phyloP scores from a whole-genome alignment of 2,329 filamentous ascomycete species.

The Microdochium nivale region DNA sequence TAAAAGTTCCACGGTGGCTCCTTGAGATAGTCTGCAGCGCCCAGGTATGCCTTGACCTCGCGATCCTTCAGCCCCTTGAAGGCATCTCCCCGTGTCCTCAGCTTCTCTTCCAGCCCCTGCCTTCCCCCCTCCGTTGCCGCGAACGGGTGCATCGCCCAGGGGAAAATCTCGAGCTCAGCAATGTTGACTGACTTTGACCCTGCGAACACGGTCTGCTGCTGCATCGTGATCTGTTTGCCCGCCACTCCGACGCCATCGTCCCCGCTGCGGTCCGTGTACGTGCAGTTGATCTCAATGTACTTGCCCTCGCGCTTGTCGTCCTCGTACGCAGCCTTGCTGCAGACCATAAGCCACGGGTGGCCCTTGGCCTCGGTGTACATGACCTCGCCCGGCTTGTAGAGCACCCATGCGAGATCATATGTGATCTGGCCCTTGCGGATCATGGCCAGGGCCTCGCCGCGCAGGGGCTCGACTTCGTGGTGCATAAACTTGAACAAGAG shows the following conservation, averaged over 20 bases:
- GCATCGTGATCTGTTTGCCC: conserved; percentile 2
- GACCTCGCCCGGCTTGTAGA: conserved; percentile 10
- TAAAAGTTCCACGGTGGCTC: conserved; percentile 8
- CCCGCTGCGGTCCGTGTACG: conserved; percentile 11
- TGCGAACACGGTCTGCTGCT: conserved; percentile 7
- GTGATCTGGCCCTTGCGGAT: conserved; percentile 6
- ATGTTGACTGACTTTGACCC: not conserved
- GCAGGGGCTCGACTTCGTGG: conserved; percentile 6
- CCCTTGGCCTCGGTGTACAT: conserved; percentile 6
- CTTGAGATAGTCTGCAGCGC: conserved; percentile 8
- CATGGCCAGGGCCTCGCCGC: conserved; percentile 6
- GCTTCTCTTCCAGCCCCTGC: not conserved
- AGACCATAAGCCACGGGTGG: conserved; percentile 8
- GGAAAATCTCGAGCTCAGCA: not conserved
- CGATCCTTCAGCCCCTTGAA: conserved; percentile 1
- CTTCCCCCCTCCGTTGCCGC: not conserved
- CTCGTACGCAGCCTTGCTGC: conserved; percentile 8
- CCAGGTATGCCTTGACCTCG: conserved; percentile 3
- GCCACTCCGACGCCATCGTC: conserved; percentile 4
- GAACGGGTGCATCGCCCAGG: not conserved
- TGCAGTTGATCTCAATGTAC: conserved; percentile 8
- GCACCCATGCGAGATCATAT: conserved; percentile 6
- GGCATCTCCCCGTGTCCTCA: not conserved
- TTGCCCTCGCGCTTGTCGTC: conserved; percentile 4
- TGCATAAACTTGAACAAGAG: conserved; percentile 12